Evolutionary conservation across 192 early-diverging fungal genomes (phyloP), one percentile per base, ranked within the genome.

Genomic region (Gamsiella multidivaricata): DNA sequence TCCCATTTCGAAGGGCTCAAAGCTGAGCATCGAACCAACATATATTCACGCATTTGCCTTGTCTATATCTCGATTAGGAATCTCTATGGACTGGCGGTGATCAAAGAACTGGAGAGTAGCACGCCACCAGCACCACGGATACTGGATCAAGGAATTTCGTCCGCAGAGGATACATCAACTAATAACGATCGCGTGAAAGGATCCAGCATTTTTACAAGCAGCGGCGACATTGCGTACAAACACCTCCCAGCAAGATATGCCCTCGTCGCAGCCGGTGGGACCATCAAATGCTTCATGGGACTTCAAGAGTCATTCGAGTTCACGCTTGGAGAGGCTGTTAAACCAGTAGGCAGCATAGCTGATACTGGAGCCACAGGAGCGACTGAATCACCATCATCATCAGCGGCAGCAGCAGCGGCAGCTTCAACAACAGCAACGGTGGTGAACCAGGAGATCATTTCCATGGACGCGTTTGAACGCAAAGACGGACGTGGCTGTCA

Each of bases 401-500:
- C 11, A 11, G 8, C 10, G n/a, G 11, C 31, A 55, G 10, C 54
- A 18, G 7, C 4, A 32, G 28, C 58, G 14, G 3, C 43, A 46
- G 20, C 18, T 14, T 17, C 42, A 18, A 20, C 42, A 10, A 29
- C 29, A 17, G 41, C 43, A 49, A 39, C 53, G 2, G 37, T 43
- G 25, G 23, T 22, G 0, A 68, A 69, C n/a, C 37, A 52, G 17
- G 74, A 78, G 36, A 78, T 78, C 59, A 61, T 78, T 8, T 78
- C 74, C 14, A 59, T 78, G 47, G 74, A 78, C 29, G 74, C 74
- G 1, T 78, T 69, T 54, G 74, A 69, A 32, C 74, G 74, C 3
- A 68, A 68, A 14, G 74, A 69, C 23, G 54, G 46, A 20, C 74
- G 74, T 1, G 74, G 74, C 5, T 78, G 74, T 43, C 74, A 78